Evolutionary conservation across 2,329 filamentous ascomycete species (phyloP), one percentile per base, ranked within the genome.

Genomic region (Metarhizium humberi): DNA sequence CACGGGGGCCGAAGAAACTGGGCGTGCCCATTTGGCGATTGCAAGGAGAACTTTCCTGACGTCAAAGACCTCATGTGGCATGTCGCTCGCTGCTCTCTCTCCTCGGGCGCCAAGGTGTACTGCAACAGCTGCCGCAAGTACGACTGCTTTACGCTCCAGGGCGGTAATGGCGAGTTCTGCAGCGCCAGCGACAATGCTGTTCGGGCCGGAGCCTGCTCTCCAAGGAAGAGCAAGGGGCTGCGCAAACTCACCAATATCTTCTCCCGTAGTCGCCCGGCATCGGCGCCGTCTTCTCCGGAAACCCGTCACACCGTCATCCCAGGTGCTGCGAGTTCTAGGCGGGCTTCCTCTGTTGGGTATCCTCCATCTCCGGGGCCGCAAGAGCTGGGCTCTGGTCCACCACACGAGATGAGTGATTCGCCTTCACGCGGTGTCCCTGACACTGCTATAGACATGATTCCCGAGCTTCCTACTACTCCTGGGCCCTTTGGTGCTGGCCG

Each of bases 21-120:
- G 49, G 49, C 49, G 18, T 51, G 49, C 13, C 49, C 49, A 8
- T 36, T 51, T 38, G 49, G 32, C n/a, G 50, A 52, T 40, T 52
- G 50, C 50, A 52, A 52, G 50, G 50, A 52, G 34, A 40, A 43
- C 34, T 52, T 52, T 42, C 20, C 34, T 20, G 4, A 52, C 30
- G 30, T 16, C 30, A 52, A 52, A 43, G 36, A 2, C 8, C 13
- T 49, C 16, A 29, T 49, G 25, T 8, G 13, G 25, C 46, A 49
- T 11, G 46, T 49, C 29, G 20, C 46, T 5, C 5, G 14, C 50
- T 52, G 50, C 34, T 18, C 50, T 7, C 30, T 20, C n/a, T 52
- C 42, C 34, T 42, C 50, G 1, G 40, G 50, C 36, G 50, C 40
- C 50, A 52, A 25, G 50, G 50, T 52, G 36, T 70, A 48, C 52